Conservation (phyloP, 2,329 filamentous ascomycete species). For the Sarocladium strictum region DNA sequence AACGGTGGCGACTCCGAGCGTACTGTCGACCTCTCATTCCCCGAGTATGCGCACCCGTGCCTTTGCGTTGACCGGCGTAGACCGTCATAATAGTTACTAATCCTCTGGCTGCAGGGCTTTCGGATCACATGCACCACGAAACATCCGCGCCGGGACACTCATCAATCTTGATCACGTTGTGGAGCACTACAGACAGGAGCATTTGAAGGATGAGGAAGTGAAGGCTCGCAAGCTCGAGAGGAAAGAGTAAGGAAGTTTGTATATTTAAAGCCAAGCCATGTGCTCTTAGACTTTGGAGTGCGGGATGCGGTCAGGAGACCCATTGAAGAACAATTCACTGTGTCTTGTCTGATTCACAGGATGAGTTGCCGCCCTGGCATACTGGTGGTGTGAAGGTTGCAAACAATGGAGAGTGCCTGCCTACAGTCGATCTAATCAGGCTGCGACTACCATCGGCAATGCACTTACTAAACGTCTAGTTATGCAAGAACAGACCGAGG, state of each 20-base stretch:
- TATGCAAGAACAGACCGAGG: too few relatives aligned
- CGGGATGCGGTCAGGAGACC: not conserved
- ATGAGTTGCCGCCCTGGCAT: too few relatives aligned
- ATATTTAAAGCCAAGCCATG: conserved; percentile 19
- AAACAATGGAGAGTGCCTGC: too few relatives aligned
- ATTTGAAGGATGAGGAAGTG: conserved; percentile 48
- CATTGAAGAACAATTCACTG: not conserved
- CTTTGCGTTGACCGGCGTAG: not conserved
- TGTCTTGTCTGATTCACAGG: not conserved
- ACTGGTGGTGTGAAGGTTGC: too few relatives aligned
- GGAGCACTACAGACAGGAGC: conserved; percentile 50
- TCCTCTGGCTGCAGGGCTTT: conserved; percentile 35
- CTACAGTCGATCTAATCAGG: too few relatives aligned
- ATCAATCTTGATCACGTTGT: conserved; percentile 50
- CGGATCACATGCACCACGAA: conserved; percentile 42
- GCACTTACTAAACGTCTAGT: too few relatives aligned
- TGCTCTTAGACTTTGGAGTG: not conserved
- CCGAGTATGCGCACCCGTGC: conserved; percentile 40
- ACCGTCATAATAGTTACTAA: not conserved
- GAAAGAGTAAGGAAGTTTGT: conserved; percentile 22
- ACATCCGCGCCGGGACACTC: conserved; percentile 49
- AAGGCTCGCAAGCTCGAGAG: conserved; percentile 45
- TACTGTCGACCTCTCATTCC: conserved; percentile 47
- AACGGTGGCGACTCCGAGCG: conserved; percentile 33
- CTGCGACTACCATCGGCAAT: too few relatives aligned